phyloP scores from a whole-genome alignment of 2,329 filamentous ascomycete species.

The Fusarium chaquense region DNA sequence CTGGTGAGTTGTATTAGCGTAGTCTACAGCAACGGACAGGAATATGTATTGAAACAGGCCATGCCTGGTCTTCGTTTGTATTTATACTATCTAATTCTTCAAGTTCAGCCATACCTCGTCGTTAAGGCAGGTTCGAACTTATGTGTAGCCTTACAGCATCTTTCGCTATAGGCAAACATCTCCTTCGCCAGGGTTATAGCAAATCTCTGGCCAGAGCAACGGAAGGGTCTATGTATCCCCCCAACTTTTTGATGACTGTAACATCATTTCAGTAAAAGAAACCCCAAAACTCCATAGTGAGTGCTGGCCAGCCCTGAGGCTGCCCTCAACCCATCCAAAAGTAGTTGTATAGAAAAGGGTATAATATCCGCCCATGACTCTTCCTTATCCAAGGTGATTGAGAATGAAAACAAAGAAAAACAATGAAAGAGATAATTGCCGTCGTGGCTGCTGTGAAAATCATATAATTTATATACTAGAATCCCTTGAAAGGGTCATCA shows the following conservation, averaged over 20 bases:
- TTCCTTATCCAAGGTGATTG: constrained; percentile 21
- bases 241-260: constrained; percentile 21
- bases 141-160: constrained; percentile 1
- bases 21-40: background rate
- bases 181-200: background rate
- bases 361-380: constrained; percentile 33
- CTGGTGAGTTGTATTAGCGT: background rate
- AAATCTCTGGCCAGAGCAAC: background rate
- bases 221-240: constrained; percentile 5
- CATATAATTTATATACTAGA: constrained; percentile 55
- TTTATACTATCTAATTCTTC: constrained; percentile 7
- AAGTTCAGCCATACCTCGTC: background rate
- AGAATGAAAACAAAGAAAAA: constrained; percentile 32
- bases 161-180: background rate
- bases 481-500: constrained; percentile 73
- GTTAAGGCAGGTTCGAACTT: background rate
- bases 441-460: constrained; percentile 16
- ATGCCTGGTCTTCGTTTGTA: constrained; percentile 17
- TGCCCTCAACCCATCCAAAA: constrained; percentile 26
- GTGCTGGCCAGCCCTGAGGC: constrained; percentile 18
- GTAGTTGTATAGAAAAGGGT: constrained; percentile 45
- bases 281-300: constrained; percentile 36
- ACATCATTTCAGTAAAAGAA: background rate
- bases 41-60: constrained; percentile 7
- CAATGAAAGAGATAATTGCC: constrained; percentile 26